Conservation (phyloP, 2,329 filamentous ascomycete genomes). For the Arthrocladium fulminans region DNA sequence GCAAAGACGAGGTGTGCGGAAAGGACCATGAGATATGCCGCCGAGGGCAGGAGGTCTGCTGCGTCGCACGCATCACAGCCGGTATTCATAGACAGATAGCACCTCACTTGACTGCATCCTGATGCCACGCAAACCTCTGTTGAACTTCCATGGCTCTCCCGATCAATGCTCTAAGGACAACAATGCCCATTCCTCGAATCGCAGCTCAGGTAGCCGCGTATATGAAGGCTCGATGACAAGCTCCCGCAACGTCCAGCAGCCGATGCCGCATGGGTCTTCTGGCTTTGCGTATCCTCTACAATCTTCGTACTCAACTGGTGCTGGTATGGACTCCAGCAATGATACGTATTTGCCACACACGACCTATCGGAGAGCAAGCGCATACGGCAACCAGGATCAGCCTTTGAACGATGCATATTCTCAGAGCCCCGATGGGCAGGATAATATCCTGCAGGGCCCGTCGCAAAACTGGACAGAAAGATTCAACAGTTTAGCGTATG, state of each 20-base stretch:
- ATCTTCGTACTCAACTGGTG: constrained; percentile 11
- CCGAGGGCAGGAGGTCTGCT: not conserved
- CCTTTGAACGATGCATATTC: not conserved
- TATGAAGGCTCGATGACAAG: constrained; percentile 10
- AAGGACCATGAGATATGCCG: too few species aligned
- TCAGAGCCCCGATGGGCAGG: constrained; percentile 2
- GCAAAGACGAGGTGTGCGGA: too few species aligned
- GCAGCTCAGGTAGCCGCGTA: not conserved
- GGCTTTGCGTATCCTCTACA: constrained; percentile 15
- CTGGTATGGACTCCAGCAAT: constrained; percentile 9
- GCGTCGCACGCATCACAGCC: not conserved
- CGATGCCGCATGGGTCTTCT: constrained; percentile 12
- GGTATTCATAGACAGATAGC: not conserved
- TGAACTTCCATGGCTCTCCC: constrained; percentile 8
- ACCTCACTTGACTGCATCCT: not conserved
- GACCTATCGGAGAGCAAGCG: constrained; percentile 6
- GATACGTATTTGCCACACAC: constrained; percentile 1
- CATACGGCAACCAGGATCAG: not conserved
- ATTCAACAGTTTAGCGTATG: constrained; percentile 22
- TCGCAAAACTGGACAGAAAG: constrained; percentile 13
- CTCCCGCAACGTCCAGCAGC: constrained; percentile 9
- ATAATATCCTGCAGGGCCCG: not conserved
- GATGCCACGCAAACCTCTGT: constrained; percentile 17
- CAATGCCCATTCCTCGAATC: not conserved
- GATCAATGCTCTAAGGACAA: not conserved